These are phyloP conservation scores for Sphagnum contortum DNA, from an alignment of 225 moss, liverwort and hornwort species.

Conservation along the genomic window DNA sequence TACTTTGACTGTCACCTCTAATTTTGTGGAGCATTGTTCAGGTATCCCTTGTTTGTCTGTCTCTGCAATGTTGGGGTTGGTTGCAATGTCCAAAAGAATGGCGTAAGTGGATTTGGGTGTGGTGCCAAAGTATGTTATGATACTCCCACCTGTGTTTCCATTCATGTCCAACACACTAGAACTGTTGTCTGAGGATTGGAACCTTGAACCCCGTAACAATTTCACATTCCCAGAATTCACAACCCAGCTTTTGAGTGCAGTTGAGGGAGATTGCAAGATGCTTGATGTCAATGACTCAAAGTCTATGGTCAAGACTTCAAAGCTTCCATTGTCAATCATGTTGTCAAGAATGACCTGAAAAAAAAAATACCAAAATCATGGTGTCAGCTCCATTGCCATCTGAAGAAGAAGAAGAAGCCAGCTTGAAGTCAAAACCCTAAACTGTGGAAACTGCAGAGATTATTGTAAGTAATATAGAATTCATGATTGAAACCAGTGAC, in stretches of 20 bases:
- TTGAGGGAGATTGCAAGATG: not conserved
- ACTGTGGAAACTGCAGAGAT: too few species aligned
- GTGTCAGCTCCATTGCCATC: too few species aligned
- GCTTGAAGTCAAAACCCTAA: too few species aligned
- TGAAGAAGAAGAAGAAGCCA: too few species aligned
- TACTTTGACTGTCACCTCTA: not conserved
- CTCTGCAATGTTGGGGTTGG: not conserved
- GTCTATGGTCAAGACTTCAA: not conserved
- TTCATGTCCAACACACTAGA: not conserved
- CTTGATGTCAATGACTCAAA: not conserved
- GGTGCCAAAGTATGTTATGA: not conserved
- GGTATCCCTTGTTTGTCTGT: not conserved
- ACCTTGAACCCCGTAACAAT: not conserved
- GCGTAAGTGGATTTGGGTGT: not conserved
- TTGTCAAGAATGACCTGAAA: not conserved
- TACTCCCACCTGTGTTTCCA: not conserved
- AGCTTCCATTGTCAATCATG: not conserved
- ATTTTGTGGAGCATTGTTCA: not conserved
- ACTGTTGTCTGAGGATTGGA: not conserved
- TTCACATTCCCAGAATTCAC: not conserved
- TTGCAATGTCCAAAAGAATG: not conserved
- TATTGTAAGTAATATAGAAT: too few species aligned
- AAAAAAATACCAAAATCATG: not conserved
- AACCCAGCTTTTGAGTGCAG: not conserved
- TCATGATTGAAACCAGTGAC: too few species aligned